Evolutionary conservation across 2,329 filamentous ascomycete species (phyloP).

Genomic region (Pseudogymnoascus sp.): DNA sequence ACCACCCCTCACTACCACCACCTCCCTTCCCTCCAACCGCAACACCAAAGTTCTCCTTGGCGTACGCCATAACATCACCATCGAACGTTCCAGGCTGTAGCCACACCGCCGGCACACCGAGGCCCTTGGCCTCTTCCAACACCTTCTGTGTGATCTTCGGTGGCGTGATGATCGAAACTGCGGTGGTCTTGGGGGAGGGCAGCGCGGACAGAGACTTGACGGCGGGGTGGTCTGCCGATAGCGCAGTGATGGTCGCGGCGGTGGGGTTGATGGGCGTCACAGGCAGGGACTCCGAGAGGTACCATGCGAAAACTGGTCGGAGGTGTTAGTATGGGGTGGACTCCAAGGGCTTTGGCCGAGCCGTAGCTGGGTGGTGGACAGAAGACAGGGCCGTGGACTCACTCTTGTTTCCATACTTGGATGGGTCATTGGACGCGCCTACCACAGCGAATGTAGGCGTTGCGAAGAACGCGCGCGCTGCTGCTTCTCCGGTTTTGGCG

Average conservation of each 20-base stretch:
- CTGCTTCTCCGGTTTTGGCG: constrained; percentile 27
- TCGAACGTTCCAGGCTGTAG: constrained; percentile 87
- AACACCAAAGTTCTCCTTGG: constrained; percentile 58
- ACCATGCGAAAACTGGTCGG: constrained; percentile 75
- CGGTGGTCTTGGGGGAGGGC: constrained; percentile 57
- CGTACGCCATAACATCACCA: constrained; percentile 62
- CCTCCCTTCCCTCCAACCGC: constrained; percentile 62
- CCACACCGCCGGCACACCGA: constrained; percentile 71
- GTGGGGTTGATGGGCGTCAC: constrained; percentile 79
- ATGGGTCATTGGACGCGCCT: constrained; percentile 74
- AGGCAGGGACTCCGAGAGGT: constrained; percentile 64
- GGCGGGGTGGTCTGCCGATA: constrained; percentile 31
- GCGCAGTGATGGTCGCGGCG: constrained; percentile 54
- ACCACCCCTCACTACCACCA: constrained; percentile 68
- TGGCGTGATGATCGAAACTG: constrained; percentile 79
- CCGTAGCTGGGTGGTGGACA: not conserved
- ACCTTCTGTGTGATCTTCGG: constrained; percentile 66
- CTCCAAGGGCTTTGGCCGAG: not conserved
- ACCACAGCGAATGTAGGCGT: constrained; percentile 77
- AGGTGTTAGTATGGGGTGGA: constrained; percentile 13
- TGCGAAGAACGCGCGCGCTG: constrained; percentile 71
- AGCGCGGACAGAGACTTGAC: constrained; percentile 58
- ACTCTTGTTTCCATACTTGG: constrained; percentile 88
- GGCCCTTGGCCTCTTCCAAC: constrained; percentile 65
- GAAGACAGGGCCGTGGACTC: constrained; percentile 13